Evolutionary conservation across 2,329 filamentous ascomycete genomes (phyloP).

Genomic region (Plectosphaerella sp.): DNA sequence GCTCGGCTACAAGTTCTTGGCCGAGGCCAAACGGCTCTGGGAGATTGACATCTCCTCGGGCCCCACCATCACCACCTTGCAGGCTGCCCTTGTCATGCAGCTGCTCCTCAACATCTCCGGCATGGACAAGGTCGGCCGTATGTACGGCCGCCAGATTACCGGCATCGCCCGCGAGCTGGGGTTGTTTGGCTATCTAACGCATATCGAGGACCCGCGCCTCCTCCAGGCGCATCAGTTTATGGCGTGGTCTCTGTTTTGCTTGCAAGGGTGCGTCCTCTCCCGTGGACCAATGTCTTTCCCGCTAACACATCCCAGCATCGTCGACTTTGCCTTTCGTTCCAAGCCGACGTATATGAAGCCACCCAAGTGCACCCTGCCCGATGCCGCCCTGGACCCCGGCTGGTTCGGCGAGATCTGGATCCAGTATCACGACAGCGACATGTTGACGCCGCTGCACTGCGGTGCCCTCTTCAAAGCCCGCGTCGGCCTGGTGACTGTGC

Average conservation of each 20-base stretch:
- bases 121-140: constrained; percentile 29
- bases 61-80: constrained; percentile 26
- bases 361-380: constrained; percentile 23
- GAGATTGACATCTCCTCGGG: constrained; percentile 22
- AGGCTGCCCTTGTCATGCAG: constrained; percentile 27
- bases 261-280: constrained; percentile 19
- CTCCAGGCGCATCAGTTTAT: constrained; percentile 13
- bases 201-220: too few relatives aligned
- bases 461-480: constrained; percentile 17
- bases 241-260: constrained; percentile 30
- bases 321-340: too few relatives aligned
- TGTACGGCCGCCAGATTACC: constrained; percentile 25
- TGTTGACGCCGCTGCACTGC: constrained; percentile 16
- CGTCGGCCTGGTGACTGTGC: too few relatives aligned
- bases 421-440: constrained; percentile 23
- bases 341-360: constrained; percentile 8
- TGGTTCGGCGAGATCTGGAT: constrained; percentile 32
- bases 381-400: constrained; percentile 10
- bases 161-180: constrained; percentile 24
- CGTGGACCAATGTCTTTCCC: too few relatives aligned
- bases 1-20: constrained; percentile 28
- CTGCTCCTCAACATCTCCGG: constrained; percentile 26
- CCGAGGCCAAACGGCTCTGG: constrained; percentile 33
- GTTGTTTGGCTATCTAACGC: constrained; percentile 17
- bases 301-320: too few relatives aligned